A percentile compares a stretch with the other conserved stretches of the same genome.
These are phyloP conservation scores for Brassica napus DNA, from an alignment of 345 rosid genomes.

Conservation along the genomic window DNA sequence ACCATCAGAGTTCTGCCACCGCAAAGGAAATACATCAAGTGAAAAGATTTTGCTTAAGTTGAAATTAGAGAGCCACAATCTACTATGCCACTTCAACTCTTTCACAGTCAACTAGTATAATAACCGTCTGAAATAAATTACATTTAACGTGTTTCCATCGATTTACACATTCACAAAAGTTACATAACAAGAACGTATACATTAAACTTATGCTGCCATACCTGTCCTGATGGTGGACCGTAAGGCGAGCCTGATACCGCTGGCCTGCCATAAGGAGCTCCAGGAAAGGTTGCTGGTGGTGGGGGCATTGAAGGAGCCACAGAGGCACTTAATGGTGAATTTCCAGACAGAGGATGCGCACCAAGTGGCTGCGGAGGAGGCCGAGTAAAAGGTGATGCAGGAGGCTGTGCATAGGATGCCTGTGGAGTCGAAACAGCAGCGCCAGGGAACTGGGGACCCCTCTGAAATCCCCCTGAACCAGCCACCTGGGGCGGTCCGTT, in stretches of 20 bases:
- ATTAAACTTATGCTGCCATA: slow-evolving; percentile 54
- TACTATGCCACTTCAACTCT: slow-evolving; percentile 3
- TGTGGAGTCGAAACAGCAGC: slow-evolving; percentile 46
- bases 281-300: slow-evolving; percentile 48
- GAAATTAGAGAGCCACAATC: slow-evolving; percentile 13
- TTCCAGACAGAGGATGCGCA: slow-evolving; percentile 47
- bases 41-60: slow-evolving; percentile 18
- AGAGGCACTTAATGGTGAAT: slow-evolving; percentile 17
- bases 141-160: neutral
- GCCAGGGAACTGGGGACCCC: slow-evolving; percentile 50
- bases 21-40: slow-evolving; percentile 31
- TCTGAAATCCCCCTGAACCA: slow-evolving; percentile 40
- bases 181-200: slow-evolving; percentile 24
- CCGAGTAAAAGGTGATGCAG: slow-evolving; percentile 43
- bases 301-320: slow-evolving; percentile 41
- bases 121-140: neutral
- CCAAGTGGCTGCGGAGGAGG: slow-evolving; percentile 55
- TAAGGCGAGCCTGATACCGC: slow-evolving; percentile 59
- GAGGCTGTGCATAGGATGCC: slow-evolving; percentile 53
- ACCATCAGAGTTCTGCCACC: slow-evolving; percentile 34
- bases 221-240: slow-evolving; percentile 60
- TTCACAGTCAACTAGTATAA: slow-evolving; percentile 10
- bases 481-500: slow-evolving; percentile 49
- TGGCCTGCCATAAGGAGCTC: slow-evolving; percentile 49
- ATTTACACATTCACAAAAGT: slow-evolving; percentile 13